These are phyloP conservation scores for Fusarium mundagurra DNA, from an alignment of 2,329 filamentous ascomycete species.

Conservation along the genomic window DNA sequence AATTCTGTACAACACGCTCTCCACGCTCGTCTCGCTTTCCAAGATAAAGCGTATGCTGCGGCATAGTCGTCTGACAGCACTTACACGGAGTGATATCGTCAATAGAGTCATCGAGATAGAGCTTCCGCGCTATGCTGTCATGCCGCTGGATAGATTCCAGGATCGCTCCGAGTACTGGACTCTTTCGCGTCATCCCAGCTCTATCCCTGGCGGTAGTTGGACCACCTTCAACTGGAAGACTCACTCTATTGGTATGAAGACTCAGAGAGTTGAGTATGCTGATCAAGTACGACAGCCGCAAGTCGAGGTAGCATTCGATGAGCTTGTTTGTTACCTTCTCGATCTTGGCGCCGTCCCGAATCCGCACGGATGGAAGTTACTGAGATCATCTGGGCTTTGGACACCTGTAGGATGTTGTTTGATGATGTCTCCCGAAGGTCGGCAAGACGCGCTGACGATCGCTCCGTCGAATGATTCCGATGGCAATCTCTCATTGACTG, in stretches of 20 bases:
- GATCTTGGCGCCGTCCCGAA: constrained; percentile 72
- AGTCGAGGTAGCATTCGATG: constrained; percentile 65
- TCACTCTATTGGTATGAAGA: constrained; percentile 69
- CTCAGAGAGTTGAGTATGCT: constrained; percentile 71
- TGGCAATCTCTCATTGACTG: constrained; percentile 66
- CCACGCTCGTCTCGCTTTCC: constrained; percentile 67
- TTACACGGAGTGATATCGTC: constrained; percentile 71
- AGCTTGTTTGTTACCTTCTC: constrained; percentile 69
- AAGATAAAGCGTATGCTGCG: constrained; percentile 68
- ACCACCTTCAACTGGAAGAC: constrained; percentile 73
- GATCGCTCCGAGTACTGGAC: constrained; percentile 68
- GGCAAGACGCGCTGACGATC: constrained; percentile 61
- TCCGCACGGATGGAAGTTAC: constrained; percentile 65
- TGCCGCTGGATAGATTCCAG: constrained; percentile 65
- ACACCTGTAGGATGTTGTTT: constrained; percentile 67
- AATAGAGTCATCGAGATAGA: constrained; percentile 74
- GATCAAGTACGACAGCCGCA: constrained; percentile 64
- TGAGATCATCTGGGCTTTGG: constrained; percentile 68
- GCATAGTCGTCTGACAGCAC: constrained; percentile 64
- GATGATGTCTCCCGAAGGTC: constrained; percentile 62
- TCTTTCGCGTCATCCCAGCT: constrained; percentile 60
- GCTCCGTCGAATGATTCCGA: constrained; percentile 68
- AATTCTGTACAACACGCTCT: constrained; percentile 72
- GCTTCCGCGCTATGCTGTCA: constrained; percentile 71
- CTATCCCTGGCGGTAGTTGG: constrained; percentile 70